phyloP scores from a whole-genome alignment of 352 stramenopile species.

The Phytopythium vexans region DNA sequence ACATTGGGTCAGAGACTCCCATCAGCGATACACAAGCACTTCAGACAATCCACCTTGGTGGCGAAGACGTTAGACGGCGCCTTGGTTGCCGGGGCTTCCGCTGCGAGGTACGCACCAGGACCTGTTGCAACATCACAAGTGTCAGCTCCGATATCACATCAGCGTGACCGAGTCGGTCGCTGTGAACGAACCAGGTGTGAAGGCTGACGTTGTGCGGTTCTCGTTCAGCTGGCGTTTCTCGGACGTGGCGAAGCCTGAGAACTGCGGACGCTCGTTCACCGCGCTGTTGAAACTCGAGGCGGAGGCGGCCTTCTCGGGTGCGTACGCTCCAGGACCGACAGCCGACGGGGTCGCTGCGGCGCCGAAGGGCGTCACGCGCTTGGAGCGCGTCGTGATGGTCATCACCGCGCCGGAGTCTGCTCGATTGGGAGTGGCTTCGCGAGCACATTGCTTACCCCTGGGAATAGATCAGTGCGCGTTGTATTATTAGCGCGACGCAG shows the following conservation, averaged over 20 bases:
- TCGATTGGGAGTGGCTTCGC: not conserved
- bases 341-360: slow-evolving; percentile 34
- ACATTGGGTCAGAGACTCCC: not conserved
- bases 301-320: slow-evolving; percentile 29
- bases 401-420: slow-evolving; percentile 16
- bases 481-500: not conserved
- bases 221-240: slow-evolving; percentile 75
- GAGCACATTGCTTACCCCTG: slow-evolving; percentile 8
- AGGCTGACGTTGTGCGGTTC: slow-evolving; percentile 75
- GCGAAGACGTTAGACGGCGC: slow-evolving; percentile 60
- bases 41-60: slow-evolving; percentile 42
- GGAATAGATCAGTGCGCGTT: not conserved
- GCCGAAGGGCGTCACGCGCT: slow-evolving; percentile 64
- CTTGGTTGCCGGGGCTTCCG: slow-evolving; percentile 8
- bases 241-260: slow-evolving; percentile 70
- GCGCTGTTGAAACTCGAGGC: not conserved
- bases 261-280: slow-evolving; percentile 26
- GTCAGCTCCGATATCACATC: not conserved
- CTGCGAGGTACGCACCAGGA: slow-evolving; percentile 53
- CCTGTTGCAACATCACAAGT: slow-evolving; percentile 12
- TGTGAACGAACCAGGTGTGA: slow-evolving; percentile 41
- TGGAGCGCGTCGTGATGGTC: slow-evolving; percentile 79
- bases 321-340: slow-evolving; percentile 68
- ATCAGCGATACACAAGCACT: not conserved
- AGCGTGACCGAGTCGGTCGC: too few species aligned